Conservation (phyloP, 306 rosid genomes). For the Begonia fuchsioides region DNA sequence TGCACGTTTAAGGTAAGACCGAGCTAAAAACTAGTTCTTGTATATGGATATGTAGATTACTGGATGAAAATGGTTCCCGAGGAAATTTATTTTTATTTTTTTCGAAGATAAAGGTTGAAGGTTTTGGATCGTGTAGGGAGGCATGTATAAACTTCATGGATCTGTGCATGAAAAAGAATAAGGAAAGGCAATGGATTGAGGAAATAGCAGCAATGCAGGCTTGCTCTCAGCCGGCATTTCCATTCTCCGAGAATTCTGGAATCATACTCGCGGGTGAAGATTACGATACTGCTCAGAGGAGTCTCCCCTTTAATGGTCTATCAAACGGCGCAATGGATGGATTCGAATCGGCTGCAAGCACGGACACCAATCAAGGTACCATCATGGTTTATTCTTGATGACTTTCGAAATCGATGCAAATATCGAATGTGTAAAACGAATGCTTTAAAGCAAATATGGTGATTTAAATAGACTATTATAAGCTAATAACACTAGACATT, state of each 20-base stretch:
- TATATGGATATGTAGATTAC: too few relatives aligned
- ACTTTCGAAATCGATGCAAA: not conserved
- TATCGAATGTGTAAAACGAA: too few relatives aligned
- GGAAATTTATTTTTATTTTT: too few relatives aligned
- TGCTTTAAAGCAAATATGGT: too few relatives aligned
- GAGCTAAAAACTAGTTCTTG: too few relatives aligned
- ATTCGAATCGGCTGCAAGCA: constrained; percentile 62
- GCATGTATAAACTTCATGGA: constrained; percentile 79
- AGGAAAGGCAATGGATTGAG: constrained; percentile 86
- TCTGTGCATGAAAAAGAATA: constrained; percentile 84
- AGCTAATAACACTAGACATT: too few relatives aligned
- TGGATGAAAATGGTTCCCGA: too few relatives aligned
- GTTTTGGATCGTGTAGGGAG: constrained; percentile 42
- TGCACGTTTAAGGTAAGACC: constrained; percentile 69
- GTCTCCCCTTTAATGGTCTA: constrained; percentile 18
- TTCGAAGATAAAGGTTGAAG: not conserved
- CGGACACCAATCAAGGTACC: constrained; percentile 71
- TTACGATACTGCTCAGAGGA: constrained; percentile 21
- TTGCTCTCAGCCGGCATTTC: constrained; percentile 47
- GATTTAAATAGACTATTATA: too few relatives aligned
- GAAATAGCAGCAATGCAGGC: constrained; percentile 97
- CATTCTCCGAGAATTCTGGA: constrained; percentile 69
- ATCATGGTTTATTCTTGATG: not conserved
- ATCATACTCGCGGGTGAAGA: constrained; percentile 90
- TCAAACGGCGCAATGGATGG: constrained; percentile 34